Conservation (phyloP, 192 early-diverging fungal species). For the Linnemannia elongata region DNA sequence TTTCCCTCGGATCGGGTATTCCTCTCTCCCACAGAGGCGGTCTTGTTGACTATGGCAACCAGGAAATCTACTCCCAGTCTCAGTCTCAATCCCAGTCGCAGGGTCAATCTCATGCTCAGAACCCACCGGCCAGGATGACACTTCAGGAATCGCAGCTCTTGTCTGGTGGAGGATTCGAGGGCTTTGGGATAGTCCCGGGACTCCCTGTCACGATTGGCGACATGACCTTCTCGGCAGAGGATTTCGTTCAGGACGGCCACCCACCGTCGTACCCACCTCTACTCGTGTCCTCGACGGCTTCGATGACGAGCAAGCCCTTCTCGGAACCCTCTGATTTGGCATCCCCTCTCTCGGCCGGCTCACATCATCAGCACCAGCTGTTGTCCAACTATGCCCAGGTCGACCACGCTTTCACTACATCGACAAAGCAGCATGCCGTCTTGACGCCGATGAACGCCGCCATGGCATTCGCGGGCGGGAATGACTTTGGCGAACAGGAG, state of each 20-base stretch:
- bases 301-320: not conserved
- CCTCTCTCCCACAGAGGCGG: not conserved
- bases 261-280: not conserved
- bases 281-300: not conserved
- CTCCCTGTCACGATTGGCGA: not conserved
- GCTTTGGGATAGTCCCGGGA: not conserved
- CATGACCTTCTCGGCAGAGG: not conserved
- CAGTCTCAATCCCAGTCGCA: not conserved
- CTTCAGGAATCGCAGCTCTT: conserved; percentile 13
- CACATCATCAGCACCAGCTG: not conserved
- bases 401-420: not conserved
- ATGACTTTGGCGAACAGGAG: not conserved
- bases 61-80: conserved; percentile 2
- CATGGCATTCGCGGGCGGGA: not conserved
- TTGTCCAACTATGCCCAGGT: not conserved
- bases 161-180: conserved; percentile 14
- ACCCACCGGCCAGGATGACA: not conserved
- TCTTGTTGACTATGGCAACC: not conserved
- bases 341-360: conserved; percentile 14
- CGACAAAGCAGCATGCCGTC: not conserved
- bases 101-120: not conserved
- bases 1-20: not conserved
- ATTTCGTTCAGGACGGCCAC: not conserved
- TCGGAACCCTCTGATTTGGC: conserved; percentile 4
- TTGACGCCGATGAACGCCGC: not conserved